Evolutionary conservation across 2,329 filamentous ascomycete species (phyloP), one percentile per base, ranked within the genome.

Genomic region (Pyrenophora graminea): DNA sequence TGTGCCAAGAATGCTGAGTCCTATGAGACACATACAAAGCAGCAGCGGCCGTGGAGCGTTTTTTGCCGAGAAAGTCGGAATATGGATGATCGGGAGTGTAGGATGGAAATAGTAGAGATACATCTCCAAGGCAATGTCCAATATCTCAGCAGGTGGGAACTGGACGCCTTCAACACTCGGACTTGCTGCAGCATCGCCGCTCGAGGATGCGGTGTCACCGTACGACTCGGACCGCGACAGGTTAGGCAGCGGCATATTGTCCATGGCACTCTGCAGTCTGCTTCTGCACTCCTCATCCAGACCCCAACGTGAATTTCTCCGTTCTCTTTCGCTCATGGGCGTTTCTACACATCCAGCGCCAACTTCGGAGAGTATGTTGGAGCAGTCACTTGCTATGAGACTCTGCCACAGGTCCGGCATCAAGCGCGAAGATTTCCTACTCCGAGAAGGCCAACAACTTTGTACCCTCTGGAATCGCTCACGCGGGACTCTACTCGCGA

Each of bases 41-140:
- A 82, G 64, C 15, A 82, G 63, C 8, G 79, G 73, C 18, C 72
- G 69, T 17, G 75, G 74, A 3, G 78, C 76, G 37, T 76, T 76
- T 43, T 77, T 79, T 1, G 79, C 78, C 12, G 75, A 77, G 53
- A 82, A 82, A 0, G 80, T 80, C 2, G 80, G 79, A 12, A 80
- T 71, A 58, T 82, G 80, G 6, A 82, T 77, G 53, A 82, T 80
- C 0, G 79, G 79, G 31, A 81, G 72, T 3, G 80, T 75, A 1
- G 79, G 77, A 47, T 82, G 79, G 51, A 82, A 82, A 31, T 79
- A 78, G 40, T 79, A 78, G 52, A 82, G 79, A 57, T 80, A 82
- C 46, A 81, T 74, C 59, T 82, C 80, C 17, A 82, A 62, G 7
- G 79, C 78, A 62, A 82, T 81, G 51, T 82, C 80, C 9, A 82